A percentile compares a stretch with the other conserved stretches of the same genome.
phyloP scores from a whole-genome alignment of 169 alveolate species.

The Plasmodium billcollinsi region DNA sequence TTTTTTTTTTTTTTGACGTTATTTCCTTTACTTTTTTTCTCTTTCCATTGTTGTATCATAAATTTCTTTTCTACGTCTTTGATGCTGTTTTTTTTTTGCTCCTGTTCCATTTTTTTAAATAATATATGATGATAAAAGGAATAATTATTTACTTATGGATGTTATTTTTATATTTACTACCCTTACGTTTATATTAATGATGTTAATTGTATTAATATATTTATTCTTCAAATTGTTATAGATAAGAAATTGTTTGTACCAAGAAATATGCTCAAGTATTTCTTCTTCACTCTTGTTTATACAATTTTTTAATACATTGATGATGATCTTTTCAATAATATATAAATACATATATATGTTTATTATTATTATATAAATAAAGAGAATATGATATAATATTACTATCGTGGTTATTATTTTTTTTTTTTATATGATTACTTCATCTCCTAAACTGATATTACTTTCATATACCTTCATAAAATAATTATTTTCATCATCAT shows the following conservation, averaged over 20 bases:
- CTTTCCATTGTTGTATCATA: constrained; percentile 63
- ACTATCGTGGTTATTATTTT: too few species aligned
- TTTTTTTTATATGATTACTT: constrained; percentile 8
- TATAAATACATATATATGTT: not conserved
- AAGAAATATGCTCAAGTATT: constrained; percentile 27
- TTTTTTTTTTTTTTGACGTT: not conserved
- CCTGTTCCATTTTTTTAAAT: constrained; percentile 16
- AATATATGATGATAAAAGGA: too few species aligned
- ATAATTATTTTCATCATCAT: constrained; percentile 50
- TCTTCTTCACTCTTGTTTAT: constrained; percentile 48
- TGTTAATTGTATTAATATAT: constrained; percentile 40
- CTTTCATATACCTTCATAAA: constrained; percentile 59
- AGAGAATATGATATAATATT: too few species aligned
- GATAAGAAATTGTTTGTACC: constrained; percentile 34
- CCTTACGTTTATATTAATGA: constrained; percentile 49
- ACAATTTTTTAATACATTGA: constrained; percentile 25
- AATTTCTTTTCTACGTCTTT: constrained; percentile 50
- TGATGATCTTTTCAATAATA: constrained; percentile 3
- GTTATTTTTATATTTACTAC: constrained; percentile 2
- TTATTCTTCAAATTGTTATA: constrained; percentile 33
- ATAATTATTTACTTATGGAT: not conserved
- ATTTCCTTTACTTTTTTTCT: constrained; percentile 32
- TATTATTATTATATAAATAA: too few species aligned
- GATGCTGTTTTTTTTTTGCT: constrained; percentile 39
- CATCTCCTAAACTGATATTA: constrained; percentile 34